These are phyloP conservation scores for Hanseniaspora lindneri DNA, from an alignment of 805 yeast genomes.

Conservation along the genomic window DNA sequence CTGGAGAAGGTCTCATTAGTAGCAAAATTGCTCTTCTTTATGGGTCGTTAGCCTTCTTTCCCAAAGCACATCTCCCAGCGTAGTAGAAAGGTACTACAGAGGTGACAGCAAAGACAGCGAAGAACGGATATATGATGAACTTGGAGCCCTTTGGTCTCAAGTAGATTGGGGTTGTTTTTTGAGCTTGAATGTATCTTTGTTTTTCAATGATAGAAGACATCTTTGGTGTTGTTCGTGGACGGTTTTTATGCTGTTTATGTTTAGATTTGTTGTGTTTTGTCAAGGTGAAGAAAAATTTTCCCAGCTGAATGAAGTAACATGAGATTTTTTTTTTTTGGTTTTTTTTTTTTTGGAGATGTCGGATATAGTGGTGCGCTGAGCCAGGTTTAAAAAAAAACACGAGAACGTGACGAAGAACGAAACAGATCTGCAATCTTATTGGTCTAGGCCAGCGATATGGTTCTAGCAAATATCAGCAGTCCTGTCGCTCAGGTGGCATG, in stretches of 20 bases:
- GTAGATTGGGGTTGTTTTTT: constrained; percentile 46
- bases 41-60: constrained; percentile 41
- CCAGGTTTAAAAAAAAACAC: too few species aligned
- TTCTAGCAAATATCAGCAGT: too few species aligned
- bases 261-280: background rate
- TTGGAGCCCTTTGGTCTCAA: constrained; percentile 57
- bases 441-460: too few species aligned
- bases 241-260: too few species aligned
- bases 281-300: background rate
- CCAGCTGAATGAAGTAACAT: background rate
- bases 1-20: too few species aligned
- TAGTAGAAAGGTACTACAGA: constrained; percentile 56
- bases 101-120: constrained; percentile 57
- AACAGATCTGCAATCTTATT: background rate
- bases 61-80: constrained; percentile 60
- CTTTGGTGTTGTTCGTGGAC: too few species aligned
- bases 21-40: too few species aligned
- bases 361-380: background rate
- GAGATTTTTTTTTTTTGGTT: background rate
- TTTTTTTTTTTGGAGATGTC: background rate
- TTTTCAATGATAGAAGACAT: constrained; percentile 42
- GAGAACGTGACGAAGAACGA: too few species aligned
- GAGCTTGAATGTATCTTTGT: constrained; percentile 47
- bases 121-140: constrained; percentile 64
- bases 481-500: too few species aligned